phyloP scores from a whole-genome alignment of 352 stramenopile species.

The Plasmopara halstedii region DNA sequence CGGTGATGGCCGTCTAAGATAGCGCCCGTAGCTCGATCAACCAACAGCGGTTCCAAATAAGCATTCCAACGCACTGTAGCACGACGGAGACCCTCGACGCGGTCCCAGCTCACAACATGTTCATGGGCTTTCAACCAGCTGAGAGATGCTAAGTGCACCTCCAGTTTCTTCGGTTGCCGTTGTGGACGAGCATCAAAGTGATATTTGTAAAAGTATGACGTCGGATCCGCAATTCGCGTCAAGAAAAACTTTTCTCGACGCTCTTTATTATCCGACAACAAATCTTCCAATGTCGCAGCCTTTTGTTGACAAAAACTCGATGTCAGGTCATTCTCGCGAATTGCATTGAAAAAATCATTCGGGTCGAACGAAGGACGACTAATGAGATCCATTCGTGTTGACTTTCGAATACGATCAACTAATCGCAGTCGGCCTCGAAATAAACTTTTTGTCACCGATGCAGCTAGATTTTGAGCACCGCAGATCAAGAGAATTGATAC shows the following conservation, averaged over 20 bases:
- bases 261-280: conserved; percentile 55
- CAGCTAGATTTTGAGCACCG: conserved; percentile 63
- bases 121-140: conserved; percentile 79
- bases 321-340: conserved; percentile 73
- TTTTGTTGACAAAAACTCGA: conserved; percentile 77
- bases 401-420: conserved; percentile 36
- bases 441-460: conserved; percentile 59
- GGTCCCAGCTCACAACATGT: conserved; percentile 79
- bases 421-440: conserved; percentile 64
- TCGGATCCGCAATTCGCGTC: conserved; percentile 78
- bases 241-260: conserved; percentile 74
- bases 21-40: conserved; percentile 58
- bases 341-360: conserved; percentile 72
- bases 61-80: conserved; percentile 71
- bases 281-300: conserved; percentile 66
- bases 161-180: conserved; percentile 55
- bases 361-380: conserved; percentile 48
- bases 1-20: conserved; percentile 83
- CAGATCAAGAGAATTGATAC: conserved; percentile 74
- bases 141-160: conserved; percentile 49
- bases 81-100: conserved; percentile 69
- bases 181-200: conserved; percentile 64
- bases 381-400: conserved; percentile 67
- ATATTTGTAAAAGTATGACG: conserved; percentile 89
- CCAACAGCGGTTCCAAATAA: conserved; percentile 78